phyloP scores from a whole-genome alignment of 108 stramenopile species.

The Ochromonas danica region DNA sequence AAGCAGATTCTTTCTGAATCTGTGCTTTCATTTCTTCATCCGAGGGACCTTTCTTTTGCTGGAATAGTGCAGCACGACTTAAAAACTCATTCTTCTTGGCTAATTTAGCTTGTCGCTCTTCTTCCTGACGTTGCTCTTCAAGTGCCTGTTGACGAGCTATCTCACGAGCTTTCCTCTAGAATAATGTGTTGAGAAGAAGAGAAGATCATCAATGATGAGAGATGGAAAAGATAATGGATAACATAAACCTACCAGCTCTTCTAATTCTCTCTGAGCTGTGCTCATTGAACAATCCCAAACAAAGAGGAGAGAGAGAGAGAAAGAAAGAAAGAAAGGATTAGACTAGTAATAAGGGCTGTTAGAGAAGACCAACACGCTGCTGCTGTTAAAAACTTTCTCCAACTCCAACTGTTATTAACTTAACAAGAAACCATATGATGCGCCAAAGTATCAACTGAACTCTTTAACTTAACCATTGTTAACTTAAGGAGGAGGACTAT shows the following conservation, averaged over 20 bases:
- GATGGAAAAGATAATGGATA: background rate
- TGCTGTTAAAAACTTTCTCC: no score
- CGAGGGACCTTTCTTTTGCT: conserved; percentile 20
- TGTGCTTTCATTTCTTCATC: conserved; percentile 5
- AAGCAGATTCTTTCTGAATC: background rate
- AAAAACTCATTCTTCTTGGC: conserved; percentile 13
- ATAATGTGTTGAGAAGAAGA: background rate
- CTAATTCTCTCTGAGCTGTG: conserved; percentile 21
- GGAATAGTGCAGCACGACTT: background rate
- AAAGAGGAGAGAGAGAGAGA: no score
- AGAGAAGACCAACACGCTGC: no score
- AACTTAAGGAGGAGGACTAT: no score
- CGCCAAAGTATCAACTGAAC: no score
- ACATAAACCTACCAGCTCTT: conserved; percentile 19
- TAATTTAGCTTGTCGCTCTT: background rate
- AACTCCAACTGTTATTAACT: no score
- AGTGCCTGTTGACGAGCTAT: background rate
- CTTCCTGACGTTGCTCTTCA: background rate
- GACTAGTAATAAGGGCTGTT: no score
- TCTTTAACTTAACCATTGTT: no score
- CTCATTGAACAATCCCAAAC: no score
- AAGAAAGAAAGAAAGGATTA: no score
- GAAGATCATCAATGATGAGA: background rate
- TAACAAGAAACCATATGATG: no score
- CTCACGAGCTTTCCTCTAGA: background rate